phyloP scores from a whole-genome alignment of 2,329 filamentous ascomycete genomes.

The Colletotrichum aenigma region DNA sequence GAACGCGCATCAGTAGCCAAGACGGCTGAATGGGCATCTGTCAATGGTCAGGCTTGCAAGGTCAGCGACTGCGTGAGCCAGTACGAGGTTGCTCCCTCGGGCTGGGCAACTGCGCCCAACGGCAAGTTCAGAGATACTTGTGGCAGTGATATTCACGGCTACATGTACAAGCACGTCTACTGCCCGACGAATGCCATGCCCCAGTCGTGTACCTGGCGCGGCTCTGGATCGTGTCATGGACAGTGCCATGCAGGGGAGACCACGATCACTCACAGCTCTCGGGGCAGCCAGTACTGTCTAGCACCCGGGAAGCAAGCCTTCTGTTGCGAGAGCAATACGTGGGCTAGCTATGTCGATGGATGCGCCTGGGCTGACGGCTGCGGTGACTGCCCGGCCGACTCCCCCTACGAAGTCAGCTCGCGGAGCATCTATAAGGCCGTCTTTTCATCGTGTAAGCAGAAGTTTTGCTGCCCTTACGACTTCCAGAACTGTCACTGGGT shows the following conservation, averaged over 20 bases:
- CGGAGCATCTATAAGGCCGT: neutral
- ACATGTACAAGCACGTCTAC: conserved; percentile 6
- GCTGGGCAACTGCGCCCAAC: neutral
- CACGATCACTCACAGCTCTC: too few species aligned
- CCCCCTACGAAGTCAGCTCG: neutral
- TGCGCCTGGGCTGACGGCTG: neutral
- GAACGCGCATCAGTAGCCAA: neutral
- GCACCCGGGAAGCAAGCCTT: neutral
- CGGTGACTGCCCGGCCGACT: neutral
- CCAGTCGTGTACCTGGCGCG: conserved; percentile 15
- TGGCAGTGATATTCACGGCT: neutral
- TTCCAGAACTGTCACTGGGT: conserved; percentile 35
- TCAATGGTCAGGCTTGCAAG: neutral
- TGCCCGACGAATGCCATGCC: conserved; percentile 3
- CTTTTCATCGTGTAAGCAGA: neutral
- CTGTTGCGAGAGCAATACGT: neutral
- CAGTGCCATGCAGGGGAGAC: conserved; percentile 19
- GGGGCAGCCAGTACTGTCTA: too few species aligned
- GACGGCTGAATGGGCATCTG: neutral
- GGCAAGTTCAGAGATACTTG: neutral
- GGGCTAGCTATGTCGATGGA: neutral
- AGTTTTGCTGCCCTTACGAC: neutral
- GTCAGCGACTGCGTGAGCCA: neutral
- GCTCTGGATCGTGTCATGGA: conserved; percentile 15
- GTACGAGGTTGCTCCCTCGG: neutral